Conservation (phyloP, 2,329 filamentous ascomycete genomes). For the Cladophialophora immunda region DNA sequence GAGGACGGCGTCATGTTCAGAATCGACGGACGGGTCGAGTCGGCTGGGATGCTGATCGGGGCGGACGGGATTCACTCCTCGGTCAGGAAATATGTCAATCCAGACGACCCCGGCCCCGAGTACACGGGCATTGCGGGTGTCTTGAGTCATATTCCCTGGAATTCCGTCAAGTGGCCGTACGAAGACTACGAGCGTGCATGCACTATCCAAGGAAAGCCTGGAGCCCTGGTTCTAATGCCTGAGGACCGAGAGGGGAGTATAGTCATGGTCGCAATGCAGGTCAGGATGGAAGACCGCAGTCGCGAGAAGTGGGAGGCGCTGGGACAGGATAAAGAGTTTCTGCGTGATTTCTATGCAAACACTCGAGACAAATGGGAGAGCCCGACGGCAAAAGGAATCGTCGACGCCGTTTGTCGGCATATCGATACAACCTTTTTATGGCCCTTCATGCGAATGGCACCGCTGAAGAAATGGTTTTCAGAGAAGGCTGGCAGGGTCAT, state of each 20-base stretch:
- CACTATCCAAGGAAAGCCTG: constrained; percentile 47
- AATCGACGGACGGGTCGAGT: constrained; percentile 53
- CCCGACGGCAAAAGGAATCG: constrained; percentile 49
- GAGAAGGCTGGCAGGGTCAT: constrained; percentile 55
- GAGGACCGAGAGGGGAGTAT: constrained; percentile 47
- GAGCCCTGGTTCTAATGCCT: constrained; percentile 50
- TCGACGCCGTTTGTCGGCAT: constrained; percentile 31
- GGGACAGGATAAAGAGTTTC: constrained; percentile 43
- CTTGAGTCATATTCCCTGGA: constrained; percentile 45
- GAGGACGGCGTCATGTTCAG: constrained; percentile 53
- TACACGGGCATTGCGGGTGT: constrained; percentile 60
- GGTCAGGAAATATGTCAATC: constrained; percentile 61
- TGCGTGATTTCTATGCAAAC: constrained; percentile 31
- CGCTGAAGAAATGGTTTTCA: constrained; percentile 61
- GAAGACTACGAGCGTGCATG: constrained; percentile 43
- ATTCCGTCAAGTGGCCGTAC: constrained; percentile 28
- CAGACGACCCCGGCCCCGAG: constrained; percentile 54
- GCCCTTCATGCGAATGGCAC: constrained; percentile 60
- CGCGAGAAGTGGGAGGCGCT: constrained; percentile 46
- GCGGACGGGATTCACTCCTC: constrained; percentile 68
- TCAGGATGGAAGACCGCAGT: constrained; percentile 43
- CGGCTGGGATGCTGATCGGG: constrained; percentile 60
- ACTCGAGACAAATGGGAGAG: constrained; percentile 40
- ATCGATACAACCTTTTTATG: constrained; percentile 48
- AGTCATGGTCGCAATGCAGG: constrained; percentile 48